Percentiles rank a stretch among this genome's conserved stretches.
These are phyloP conservation scores for Wickerhamomyces sp. DNA, from an alignment of 1,139 yeast species.

Conservation along the genomic window DNA sequence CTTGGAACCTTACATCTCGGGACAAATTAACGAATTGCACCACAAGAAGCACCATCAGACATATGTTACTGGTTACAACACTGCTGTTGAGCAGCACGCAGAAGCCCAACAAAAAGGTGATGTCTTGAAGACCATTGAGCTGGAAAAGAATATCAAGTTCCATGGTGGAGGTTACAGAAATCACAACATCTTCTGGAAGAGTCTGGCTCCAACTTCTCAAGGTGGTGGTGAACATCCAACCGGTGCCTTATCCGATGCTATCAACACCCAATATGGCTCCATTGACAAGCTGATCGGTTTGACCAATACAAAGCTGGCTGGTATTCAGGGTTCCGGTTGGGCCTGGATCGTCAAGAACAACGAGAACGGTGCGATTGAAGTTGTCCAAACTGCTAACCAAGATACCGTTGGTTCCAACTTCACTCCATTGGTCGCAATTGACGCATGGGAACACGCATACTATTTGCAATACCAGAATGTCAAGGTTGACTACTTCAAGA, in stretches of 20 bases:
- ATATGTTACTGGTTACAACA: conserved; percentile 84
- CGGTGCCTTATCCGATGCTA: conserved; percentile 56
- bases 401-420: conserved; percentile 77
- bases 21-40: conserved; percentile 85
- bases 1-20: conserved; percentile 86
- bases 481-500: conserved; percentile 92
- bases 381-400: conserved; percentile 85
- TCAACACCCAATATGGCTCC: conserved; percentile 67
- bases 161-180: conserved; percentile 94
- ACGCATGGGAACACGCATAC: conserved; percentile 99
- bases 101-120: conserved; percentile 68
- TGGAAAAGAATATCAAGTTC: conserved; percentile 82
- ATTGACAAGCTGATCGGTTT: conserved; percentile 65
- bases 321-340: conserved; percentile 98
- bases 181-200: conserved; percentile 89
- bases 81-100: conserved; percentile 72
- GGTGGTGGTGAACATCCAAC: conserved; percentile 87
- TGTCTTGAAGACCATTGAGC: conserved; percentile 60
- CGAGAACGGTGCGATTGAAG: conserved; percentile 76
- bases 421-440: conserved; percentile 86
- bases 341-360: conserved; percentile 89
- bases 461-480: conserved; percentile 94
- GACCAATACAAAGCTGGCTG: conserved; percentile 80
- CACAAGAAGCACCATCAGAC: conserved; percentile 94
- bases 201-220: conserved; percentile 72